Base-by-base conservation (phyloP, 2,329 filamentous ascomycete genomes). In the Clarireedia sp. region DNA sequence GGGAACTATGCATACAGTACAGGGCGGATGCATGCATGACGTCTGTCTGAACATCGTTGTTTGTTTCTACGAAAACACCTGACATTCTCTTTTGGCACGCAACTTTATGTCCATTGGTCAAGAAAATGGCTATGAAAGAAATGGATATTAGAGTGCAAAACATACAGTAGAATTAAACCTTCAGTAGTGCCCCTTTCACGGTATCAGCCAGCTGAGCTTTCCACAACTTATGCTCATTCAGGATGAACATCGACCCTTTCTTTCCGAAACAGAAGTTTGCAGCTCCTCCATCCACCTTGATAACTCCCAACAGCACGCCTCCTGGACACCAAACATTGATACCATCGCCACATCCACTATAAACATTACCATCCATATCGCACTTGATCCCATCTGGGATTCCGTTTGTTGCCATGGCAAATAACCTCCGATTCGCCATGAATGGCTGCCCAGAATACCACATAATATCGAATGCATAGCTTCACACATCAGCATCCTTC, bases 371-470 rank as follows among this genome's bases (percentile, higher is more conserved):
- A 3, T 74, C 62, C 2, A 70, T 71, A 60, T 81, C 78, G 37
- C 72, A 70, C 58, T 77, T 76, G 57, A 78, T 67, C 71, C 83
- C 82, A 58, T 86, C 83, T 0, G 82, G 80, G 3, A 81, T 70
- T 4, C 78, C 77, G 2, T 71, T 66, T 47, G 77, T 72, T 3
- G 72, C 69, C 57, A 76, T 81, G 0, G 82, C 80, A 63, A 86
- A 86, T 0, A 75, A 73, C 56, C 55, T 16, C 26, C 41, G 37
- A 38, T 60, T 60, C 19, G 51, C 29, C 14, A 58, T 29, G 29
- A 44, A 55, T 19, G 52, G 56, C 21, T 58, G 36, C 6, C 37
- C 38, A 9, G 12, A 45, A 38, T 37, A 21, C 29, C n/a, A 37
- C 3, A 69, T 49, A 6, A 61, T 47, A 46, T 62, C 60, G 29